Percentiles rank a stretch among this genome's conserved stretches.
phyloP scores from a whole-genome alignment of 306 rosid genomes.

The Betula pendula region DNA sequence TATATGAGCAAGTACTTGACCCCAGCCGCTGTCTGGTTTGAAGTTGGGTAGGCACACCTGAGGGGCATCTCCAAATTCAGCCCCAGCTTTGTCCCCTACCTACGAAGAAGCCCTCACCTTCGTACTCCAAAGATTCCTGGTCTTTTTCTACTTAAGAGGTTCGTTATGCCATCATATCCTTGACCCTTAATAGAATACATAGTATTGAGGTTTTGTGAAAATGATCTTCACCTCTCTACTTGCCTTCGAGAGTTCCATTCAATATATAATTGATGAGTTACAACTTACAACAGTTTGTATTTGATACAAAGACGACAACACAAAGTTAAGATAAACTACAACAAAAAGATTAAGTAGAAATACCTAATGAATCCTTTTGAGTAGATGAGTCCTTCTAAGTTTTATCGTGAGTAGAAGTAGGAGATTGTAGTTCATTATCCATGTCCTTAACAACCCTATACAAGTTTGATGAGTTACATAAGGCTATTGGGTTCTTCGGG shows the following conservation, averaged over 20 bases:
- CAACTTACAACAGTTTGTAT: too few species aligned
- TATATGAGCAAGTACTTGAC: constrained; percentile 52
- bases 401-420: too few species aligned
- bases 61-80: constrained; percentile 44
- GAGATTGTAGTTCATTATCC: too few species aligned
- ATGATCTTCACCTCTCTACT: too few species aligned
- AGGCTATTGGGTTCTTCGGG: constrained; percentile 46
- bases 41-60: constrained; percentile 63
- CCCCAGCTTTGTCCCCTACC: constrained; percentile 11
- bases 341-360: too few species aligned
- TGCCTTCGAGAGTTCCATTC: too few species aligned
- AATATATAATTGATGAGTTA: too few species aligned
- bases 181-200: constrained; percentile 19
- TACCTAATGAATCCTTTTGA: too few species aligned
- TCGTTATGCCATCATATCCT: constrained; percentile 52
- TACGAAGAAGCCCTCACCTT: neutral
- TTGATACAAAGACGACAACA: too few species aligned
- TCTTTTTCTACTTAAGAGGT: constrained; percentile 47
- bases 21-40: constrained; percentile 43
- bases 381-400: too few species aligned
- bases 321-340: too few species aligned
- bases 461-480: constrained; percentile 45
- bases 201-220: too few species aligned
- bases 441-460: constrained; percentile 20
- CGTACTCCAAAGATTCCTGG: constrained; percentile 22